phyloP scores from a whole-genome alignment of 129 eudicot genomes.

The Saussurea involucrata region DNA sequence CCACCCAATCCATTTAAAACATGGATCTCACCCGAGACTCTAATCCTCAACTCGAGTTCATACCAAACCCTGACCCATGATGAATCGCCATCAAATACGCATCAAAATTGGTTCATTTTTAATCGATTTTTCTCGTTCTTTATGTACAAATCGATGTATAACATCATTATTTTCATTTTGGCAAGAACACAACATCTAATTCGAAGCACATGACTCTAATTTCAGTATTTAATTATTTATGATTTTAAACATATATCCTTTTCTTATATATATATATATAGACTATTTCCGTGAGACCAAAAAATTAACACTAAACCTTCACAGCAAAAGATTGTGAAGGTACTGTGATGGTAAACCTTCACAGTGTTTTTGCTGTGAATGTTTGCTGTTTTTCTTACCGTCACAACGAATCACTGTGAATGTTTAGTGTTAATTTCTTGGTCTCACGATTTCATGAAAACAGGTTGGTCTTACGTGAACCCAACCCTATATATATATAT shows the following conservation, averaged over 20 bases:
- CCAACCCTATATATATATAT: too few relatives aligned
- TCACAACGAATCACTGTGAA: too few relatives aligned
- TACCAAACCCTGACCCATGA: not conserved
- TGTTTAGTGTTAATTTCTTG: too few relatives aligned
- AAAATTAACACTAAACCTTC: too few relatives aligned
- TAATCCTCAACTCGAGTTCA: not conserved
- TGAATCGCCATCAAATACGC: not conserved
- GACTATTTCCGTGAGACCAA: too few relatives aligned
- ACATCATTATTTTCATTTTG: not conserved
- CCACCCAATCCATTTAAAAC: not conserved
- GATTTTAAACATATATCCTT: not conserved
- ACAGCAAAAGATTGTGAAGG: too few relatives aligned
- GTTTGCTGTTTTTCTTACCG: too few relatives aligned
- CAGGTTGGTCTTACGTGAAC: too few relatives aligned
- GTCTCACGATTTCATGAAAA: too few relatives aligned
- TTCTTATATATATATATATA: too few relatives aligned
- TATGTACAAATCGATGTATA: not conserved
- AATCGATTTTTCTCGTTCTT: not conserved
- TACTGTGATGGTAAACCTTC: too few relatives aligned
- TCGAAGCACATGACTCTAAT: not conserved
- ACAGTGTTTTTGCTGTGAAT: too few relatives aligned
- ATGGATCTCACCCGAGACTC: not conserved
- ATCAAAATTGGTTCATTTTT: not conserved
- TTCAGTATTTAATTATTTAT: not conserved
- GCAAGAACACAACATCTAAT: not conserved